Evolutionary conservation across 1,284 basidiomycete genomes (phyloP).

Genomic region (Athelia sp.): DNA sequence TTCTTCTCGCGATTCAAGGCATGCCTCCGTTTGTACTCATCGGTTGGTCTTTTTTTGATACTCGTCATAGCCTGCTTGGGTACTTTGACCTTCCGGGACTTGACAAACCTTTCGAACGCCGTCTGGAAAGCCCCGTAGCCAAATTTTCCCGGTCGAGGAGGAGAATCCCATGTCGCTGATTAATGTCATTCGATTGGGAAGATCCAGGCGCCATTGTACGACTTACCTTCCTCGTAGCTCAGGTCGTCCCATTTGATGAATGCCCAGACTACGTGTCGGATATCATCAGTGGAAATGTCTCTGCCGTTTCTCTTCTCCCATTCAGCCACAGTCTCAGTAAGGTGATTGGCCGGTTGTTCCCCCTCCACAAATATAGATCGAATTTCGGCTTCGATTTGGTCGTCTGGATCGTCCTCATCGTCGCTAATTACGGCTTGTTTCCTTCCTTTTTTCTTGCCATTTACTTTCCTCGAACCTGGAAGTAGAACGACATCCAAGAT

Average conservation of each 20-base stretch:
- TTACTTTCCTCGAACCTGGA: conserved; percentile 29
- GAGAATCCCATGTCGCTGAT: conserved; percentile 87
- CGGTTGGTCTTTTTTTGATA: conserved; percentile 41
- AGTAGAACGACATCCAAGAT: conserved; percentile 74
- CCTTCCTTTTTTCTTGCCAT: conserved; percentile 15
- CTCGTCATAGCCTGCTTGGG: conserved; percentile 30
- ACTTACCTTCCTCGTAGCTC: conserved; percentile 81
- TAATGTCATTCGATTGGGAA: conserved; percentile 7
- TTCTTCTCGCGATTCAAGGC: conserved; percentile 38
- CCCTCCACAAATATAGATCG: conserved; percentile 46
- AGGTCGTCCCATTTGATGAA: conserved; percentile 91
- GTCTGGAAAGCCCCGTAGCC: conserved; percentile 60
- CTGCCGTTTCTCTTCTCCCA: conserved; percentile 49
- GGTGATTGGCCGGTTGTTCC: conserved; percentile 45
- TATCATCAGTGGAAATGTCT: conserved; percentile 45
- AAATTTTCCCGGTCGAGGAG: conserved; percentile 54
- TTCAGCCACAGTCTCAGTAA: conserved; percentile 51
- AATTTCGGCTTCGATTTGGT: conserved; percentile 29
- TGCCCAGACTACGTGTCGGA: conserved; percentile 64
- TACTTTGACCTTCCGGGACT: conserved; percentile 55
- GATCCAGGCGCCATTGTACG: conserved; percentile 2
- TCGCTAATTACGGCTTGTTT: conserved; percentile 17
- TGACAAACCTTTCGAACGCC: conserved; percentile 65
- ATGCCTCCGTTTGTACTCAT: conserved; percentile 40
- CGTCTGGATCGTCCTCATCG: conserved; percentile 27